Evolutionary conservation across 768 basidiomycete genomes (phyloP), one percentile per base, ranked within the genome.

Genomic region (Pholiota molesta): DNA sequence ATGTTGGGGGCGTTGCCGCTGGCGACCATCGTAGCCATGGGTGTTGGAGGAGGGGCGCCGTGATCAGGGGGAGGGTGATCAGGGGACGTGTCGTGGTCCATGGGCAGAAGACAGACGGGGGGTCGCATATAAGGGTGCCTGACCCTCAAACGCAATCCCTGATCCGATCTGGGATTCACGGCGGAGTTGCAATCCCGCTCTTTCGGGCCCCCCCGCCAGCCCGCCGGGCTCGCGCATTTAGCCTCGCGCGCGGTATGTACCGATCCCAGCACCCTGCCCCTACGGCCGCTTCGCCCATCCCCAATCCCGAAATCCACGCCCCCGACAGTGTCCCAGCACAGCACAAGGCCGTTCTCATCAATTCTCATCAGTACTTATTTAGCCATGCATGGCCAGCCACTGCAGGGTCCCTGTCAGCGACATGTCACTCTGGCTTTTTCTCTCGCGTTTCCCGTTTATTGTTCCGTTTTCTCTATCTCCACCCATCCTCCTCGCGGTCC

Each of bases 51-150:
- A 13, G 13, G 49, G 8, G n/a, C 11, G 62, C 16, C 47, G 57
- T 57, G 65, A 68, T 68, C 71, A 68, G 73, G 69, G 65, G 69
- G 65, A 64, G 64, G 62, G 65, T 67, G 66, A 57, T 72, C 73
- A 74, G 72, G 69, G 72, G 70, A 69, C 62, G 52, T 45, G 47
- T 51, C 35, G 57, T 52, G 57, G 57, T 51, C 40, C 45, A 51
- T 49, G 57, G 45, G 14, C 47, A 39, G 37, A 29, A 58, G 35
- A 37, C n/a, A 13, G 7, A 7, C 21, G 7, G 10, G n/a, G 19
- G n/a, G 16, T 39, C 45, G 37, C 8, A 58, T 58, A 58, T 58
- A 58, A 29, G 47, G 47, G 57, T 26, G 45, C 31, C 45, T 51
- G 45, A 9, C 31, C 5, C 31, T 31, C 3, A 31, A 31, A 1